These are phyloP conservation scores for Epichloe typhina DNA, from an alignment of 2,329 filamentous ascomycete genomes.

Conservation along the genomic window DNA sequence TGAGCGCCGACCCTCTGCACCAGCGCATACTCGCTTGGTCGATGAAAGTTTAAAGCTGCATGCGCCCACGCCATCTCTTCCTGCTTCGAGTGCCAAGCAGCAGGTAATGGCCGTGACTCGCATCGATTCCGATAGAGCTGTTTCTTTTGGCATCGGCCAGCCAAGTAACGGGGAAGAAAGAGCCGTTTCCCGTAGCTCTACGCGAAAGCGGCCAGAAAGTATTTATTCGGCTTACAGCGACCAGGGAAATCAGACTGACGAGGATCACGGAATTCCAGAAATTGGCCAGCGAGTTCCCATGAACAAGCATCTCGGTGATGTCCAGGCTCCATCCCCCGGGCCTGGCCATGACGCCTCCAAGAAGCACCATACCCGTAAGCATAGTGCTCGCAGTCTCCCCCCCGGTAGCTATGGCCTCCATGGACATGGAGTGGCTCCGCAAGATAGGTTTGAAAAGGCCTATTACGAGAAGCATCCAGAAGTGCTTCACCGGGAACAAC, in stretches of 20 bases:
- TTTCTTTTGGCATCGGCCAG: slow-evolving; percentile 70
- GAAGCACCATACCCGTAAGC: slow-evolving; percentile 54
- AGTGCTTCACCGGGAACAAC: slow-evolving; percentile 59
- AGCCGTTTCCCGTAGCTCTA: slow-evolving; percentile 32
- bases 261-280: slow-evolving; percentile 81
- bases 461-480: slow-evolving; percentile 93
- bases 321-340: slow-evolving; percentile 77
- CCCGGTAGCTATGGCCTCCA: slow-evolving; percentile 89
- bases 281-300: slow-evolving; percentile 90
- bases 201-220: slow-evolving; percentile 54
- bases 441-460: slow-evolving; percentile 76
- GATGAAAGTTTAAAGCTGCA: slow-evolving; percentile 73
- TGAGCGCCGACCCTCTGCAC: slow-evolving; percentile 30
- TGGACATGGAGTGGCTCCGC: slow-evolving; percentile 63
- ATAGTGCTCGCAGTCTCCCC: slow-evolving; percentile 60
- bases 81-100: slow-evolving; percentile 68
- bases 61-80: slow-evolving; percentile 77
- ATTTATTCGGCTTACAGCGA: slow-evolving; percentile 38
- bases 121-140: slow-evolving; percentile 79
- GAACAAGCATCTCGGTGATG: slow-evolving; percentile 84
- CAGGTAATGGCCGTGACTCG: slow-evolving; percentile 74
- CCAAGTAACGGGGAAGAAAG: slow-evolving; percentile 40
- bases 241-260: slow-evolving; percentile 40
- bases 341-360: slow-evolving; percentile 33
- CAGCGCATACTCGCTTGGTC: slow-evolving; percentile 65